Conservation (phyloP, 1,139 yeast species). For the Taiozyma sp. region DNA sequence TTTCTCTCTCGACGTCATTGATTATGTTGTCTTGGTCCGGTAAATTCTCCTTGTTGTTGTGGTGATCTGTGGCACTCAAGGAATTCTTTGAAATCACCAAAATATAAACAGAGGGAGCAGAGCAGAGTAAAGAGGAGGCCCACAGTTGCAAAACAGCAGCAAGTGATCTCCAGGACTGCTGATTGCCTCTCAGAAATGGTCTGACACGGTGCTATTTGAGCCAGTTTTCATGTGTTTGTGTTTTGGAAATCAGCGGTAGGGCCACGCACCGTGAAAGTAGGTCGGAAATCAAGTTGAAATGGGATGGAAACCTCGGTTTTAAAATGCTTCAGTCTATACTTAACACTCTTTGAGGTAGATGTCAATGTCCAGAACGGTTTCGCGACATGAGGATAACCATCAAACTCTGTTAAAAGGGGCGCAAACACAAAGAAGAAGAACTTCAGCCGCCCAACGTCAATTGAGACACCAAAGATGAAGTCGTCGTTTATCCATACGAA, state of each 20-base stretch:
- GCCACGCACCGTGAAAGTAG: neutral
- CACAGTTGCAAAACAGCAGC: neutral
- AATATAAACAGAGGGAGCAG: neutral
- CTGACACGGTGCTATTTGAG: neutral
- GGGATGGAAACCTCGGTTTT: too few relatives aligned
- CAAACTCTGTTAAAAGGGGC: neutral
- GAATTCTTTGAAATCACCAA: neutral
- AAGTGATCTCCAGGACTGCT: neutral
- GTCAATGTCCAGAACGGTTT: neutral
- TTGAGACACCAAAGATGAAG: neutral
- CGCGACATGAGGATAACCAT: neutral
- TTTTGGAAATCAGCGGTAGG: neutral
- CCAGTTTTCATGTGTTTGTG: neutral
- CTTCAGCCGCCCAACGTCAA: neutral
- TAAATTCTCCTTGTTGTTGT: neutral
- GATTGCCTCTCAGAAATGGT: neutral
- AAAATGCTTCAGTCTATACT: neutral
- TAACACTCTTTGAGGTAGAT: too few relatives aligned
- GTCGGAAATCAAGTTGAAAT: neutral
- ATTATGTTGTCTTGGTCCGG: neutral
- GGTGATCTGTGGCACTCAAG: neutral
- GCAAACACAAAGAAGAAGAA: neutral
- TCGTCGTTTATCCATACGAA: constrained; percentile 18
- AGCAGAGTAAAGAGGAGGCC: neutral
- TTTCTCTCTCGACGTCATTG: constrained; percentile 10